Base-by-base conservation (phyloP, 2,329 filamentous ascomycete species). In the Diaporthe caulivora region DNA sequence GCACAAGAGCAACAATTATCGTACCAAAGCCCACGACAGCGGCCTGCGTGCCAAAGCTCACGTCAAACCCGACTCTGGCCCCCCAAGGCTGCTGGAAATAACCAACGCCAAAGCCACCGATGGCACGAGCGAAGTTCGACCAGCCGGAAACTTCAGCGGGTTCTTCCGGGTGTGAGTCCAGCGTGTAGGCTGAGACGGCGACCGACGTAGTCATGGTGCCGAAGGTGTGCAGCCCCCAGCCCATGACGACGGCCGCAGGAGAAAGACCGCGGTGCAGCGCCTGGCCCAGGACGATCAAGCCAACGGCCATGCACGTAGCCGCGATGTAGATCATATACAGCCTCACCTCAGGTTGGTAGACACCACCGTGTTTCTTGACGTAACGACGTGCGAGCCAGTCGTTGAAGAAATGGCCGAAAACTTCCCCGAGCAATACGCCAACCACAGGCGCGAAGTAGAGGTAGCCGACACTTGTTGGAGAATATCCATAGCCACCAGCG, bases 61-160 rank as follows among this genome's bases (percentile, higher is more conserved):
- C 58, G 2, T 67, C 44, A 11, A 40, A 64, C n/a, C 70, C 70
- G 26, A 72, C 58, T 10, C 29, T 37, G 29, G 15, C 34, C 5
- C 57, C 84, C 87, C 86, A 88, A 9, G 80, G 79, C 8, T 86
- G 80, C 80, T 87, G 84, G 74, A 87, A 87, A 76, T 88, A 88
- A 1, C 81, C 82, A 8, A 86, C 82, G 58, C 83, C 81, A 71
- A 89, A 88, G 0, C 87, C 87, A n/a, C 86, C 85, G 0, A 82
- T 78, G 0, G 85, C 79, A 62, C 80, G 77, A 17, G 77, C 78
- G 40, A 81, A 79, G 60, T 81, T 82, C 34, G 87, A 79, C 84
- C 84, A 86, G 1, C 84, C 82, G 4, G 82, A 83, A 0, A 87
- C 85, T 69, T 88, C 85, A 1, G 84, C 86, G 3, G 83, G 82